phyloP scores from a whole-genome alignment of 208 protist genomes.

The Trypanosoma lewisi region DNA sequence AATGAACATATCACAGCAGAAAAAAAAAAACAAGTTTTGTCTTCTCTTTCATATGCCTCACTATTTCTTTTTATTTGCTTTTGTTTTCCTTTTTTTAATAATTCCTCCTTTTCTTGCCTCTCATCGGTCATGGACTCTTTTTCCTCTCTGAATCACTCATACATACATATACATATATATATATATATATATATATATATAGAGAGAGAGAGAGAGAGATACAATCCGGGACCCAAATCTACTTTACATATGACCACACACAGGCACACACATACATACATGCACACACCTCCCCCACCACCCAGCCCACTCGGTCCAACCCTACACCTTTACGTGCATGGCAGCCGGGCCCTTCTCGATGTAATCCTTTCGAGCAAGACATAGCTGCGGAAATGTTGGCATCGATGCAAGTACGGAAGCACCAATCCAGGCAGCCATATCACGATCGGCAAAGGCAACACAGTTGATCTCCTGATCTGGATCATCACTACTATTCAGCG shows the following conservation, averaged over 20 bases:
- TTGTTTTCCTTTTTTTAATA: too few species aligned
- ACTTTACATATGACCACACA: neutral
- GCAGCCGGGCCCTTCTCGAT: slow-evolving; percentile 61
- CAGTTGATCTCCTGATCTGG: slow-evolving; percentile 25
- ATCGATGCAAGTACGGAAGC: slow-evolving; percentile 80
- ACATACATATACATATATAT: too few species aligned
- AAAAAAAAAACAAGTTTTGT: neutral
- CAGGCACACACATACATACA: too few species aligned
- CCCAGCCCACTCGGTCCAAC: too few species aligned
- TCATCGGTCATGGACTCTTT: too few species aligned
- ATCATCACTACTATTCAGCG: slow-evolving; percentile 12
- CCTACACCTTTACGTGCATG: slow-evolving; percentile 52
- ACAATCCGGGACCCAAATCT: neutral
- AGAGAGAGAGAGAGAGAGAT: too few species aligned
- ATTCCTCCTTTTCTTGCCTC: too few species aligned
- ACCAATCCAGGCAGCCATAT: slow-evolving; percentile 82
- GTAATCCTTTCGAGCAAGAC: slow-evolving; percentile 82
- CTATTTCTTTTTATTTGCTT: slow-evolving; percentile 8
- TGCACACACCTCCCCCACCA: too few species aligned
- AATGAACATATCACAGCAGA: slow-evolving; percentile 3
- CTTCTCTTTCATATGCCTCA: neutral
- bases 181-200: too few species aligned
- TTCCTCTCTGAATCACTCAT: too few species aligned
- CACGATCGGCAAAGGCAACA: slow-evolving; percentile 77
- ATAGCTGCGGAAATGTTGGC: slow-evolving; percentile 58